Evolutionary conservation across 352 stramenopile genomes (phyloP), one percentile per base, ranked within the genome.

Genomic region (Phytophthora ramorum): DNA sequence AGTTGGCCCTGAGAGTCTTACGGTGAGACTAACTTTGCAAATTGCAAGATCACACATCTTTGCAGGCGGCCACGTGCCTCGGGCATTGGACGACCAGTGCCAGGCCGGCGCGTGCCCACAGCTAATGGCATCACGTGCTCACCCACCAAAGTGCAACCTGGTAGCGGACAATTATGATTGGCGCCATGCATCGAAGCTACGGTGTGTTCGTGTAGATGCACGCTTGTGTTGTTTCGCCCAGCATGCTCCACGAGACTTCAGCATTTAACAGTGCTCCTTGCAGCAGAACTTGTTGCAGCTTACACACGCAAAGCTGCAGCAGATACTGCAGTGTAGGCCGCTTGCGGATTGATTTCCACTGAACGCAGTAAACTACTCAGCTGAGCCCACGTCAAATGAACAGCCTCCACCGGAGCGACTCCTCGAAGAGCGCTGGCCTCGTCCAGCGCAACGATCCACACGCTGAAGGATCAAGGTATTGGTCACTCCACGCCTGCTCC

Each of bases 91-190:
- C 40, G 38, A 44, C 38, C 28, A 45, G 26, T 32, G 38, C 30
- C 40, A 52, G 26, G 17, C 24, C 8, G 53, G 7, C 53, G 32
- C 40, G 53, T 60, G 53, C 53, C 53, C 3, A n/a, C 53, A 46
- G 53, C 53, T 52, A 52, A 61, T 51, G 13, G 30, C n/a, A 59
- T 8, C 7, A 16, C 22, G 22, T 41, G 51, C 4, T n/a, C 22
- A 41, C 38, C n/a, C 51, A 58, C 38, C 26, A 49, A n/a, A 8
- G 16, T 43, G 14, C 37, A 43, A 43, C 37, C 12, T 43, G 22
- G 22, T 24, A 24, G 1, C 22, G 22, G 22, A 24, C 1, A 3
- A 24, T 24, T 24, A 24, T 24, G 22, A 24, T 24, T 24, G 22
- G 22, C 22, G 22, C 22, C 22, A 24, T 24, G 22, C 22, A 24